phyloP scores from a whole-genome alignment of 2,329 filamentous ascomycete species.

The Pseudogymnoascus sp. region DNA sequence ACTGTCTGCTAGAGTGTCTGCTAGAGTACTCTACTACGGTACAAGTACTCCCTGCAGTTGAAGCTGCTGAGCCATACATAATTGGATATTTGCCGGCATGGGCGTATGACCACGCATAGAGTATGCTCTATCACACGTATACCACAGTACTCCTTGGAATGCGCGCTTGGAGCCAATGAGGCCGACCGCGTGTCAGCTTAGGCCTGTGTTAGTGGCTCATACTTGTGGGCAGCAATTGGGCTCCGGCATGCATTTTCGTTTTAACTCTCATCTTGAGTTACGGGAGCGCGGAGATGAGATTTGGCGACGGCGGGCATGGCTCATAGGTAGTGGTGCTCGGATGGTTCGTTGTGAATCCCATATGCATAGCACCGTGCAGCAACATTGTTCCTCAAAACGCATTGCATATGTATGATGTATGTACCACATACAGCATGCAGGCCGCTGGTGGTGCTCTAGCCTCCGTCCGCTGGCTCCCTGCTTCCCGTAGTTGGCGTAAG shows the following conservation, averaged over 20 bases:
- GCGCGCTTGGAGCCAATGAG: conserved; percentile 2
- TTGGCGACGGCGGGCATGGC: not conserved
- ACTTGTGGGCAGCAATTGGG: conserved; percentile 4
- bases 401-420: conserved; percentile 9
- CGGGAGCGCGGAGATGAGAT: conserved; percentile 2
- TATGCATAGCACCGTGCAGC: not conserved
- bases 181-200: conserved; percentile 1
- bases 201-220: not conserved
- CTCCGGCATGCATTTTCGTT: not conserved
- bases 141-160: not conserved
- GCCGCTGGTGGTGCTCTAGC: not conserved
- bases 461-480: not conserved
- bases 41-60: not conserved
- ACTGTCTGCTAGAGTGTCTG: not conserved
- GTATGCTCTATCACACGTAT: conserved; percentile 1
- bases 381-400: not conserved
- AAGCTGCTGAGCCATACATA: not conserved
- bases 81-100: conserved; percentile 4
- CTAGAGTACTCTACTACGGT: not conserved
- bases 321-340: not conserved
- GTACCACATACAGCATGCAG: conserved; percentile 1
- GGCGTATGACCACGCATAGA: not conserved
- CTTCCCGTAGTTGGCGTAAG: conserved; percentile 1
- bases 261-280: not conserved
- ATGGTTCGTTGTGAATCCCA: conserved; percentile 6